Conservation (phyloP, 805 yeast species). For the Yarrowia porcina region DNA sequence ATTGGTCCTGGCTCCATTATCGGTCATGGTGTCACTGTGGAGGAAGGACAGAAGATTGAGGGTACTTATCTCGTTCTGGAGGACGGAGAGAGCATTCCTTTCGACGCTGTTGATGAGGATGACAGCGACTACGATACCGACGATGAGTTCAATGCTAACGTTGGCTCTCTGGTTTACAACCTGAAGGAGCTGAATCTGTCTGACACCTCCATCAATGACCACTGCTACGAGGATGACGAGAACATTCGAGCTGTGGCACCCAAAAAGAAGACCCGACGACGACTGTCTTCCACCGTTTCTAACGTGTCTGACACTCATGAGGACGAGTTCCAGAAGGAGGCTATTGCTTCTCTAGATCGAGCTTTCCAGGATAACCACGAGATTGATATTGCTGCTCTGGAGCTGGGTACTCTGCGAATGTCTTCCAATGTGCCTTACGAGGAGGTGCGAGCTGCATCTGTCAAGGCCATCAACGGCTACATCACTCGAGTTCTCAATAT, state of each 20-base stretch:
- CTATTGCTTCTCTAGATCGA: slow-evolving; percentile 87
- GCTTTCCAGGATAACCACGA: slow-evolving; percentile 92
- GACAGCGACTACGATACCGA: slow-evolving; percentile 28
- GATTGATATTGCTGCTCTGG: slow-evolving; percentile 86
- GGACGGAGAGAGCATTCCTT: slow-evolving; percentile 37
- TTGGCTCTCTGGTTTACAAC: slow-evolving; percentile 32
- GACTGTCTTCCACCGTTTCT: slow-evolving; percentile 41
- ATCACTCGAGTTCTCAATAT: slow-evolving; percentile 63
- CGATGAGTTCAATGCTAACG: slow-evolving; percentile 12
- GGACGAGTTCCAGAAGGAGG: slow-evolving; percentile 77
- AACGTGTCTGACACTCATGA: slow-evolving; percentile 50
- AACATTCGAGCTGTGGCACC: slow-evolving; percentile 16
- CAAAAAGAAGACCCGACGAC: slow-evolving; percentile 29
- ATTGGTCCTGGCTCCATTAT: slow-evolving; percentile 72
- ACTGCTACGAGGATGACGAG: slow-evolving; percentile 25
- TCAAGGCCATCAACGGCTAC: slow-evolving; percentile 65
- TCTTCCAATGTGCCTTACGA: slow-evolving; percentile 94
- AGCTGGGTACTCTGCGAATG: slow-evolving; percentile 92
- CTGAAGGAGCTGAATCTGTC: slow-evolving; percentile 37
- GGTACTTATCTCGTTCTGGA: slow-evolving; percentile 36
- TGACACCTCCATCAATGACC: slow-evolving; percentile 36
- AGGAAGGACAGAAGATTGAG: slow-evolving; percentile 43
- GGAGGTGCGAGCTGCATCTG: slow-evolving; percentile 82
- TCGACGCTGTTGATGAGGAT: slow-evolving; percentile 38
- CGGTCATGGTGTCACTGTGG: slow-evolving; percentile 71